Evolutionary conservation across 176 grass and related monocot species (phyloP).

Genomic region (Guadua angustifolia): DNA sequence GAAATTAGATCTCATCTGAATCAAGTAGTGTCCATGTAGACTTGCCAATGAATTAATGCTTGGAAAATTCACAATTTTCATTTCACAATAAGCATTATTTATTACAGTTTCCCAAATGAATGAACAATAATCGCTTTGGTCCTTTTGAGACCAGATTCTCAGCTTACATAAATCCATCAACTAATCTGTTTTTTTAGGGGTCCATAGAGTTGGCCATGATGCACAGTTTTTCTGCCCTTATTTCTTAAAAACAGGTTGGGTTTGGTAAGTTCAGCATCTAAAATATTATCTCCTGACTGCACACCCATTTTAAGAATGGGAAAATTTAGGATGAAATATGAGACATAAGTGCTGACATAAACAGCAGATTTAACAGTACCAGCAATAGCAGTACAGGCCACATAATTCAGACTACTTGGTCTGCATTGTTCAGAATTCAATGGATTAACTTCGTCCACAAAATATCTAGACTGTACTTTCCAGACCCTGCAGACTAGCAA

Average conservation of each 20-base stretch:
- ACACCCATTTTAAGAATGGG: slow-evolving; percentile 1
- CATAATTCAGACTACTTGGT: not conserved
- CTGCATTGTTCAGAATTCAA: not conserved
- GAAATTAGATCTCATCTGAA: not conserved
- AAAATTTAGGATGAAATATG: not conserved
- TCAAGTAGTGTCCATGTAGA: not conserved
- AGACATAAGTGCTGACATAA: not conserved
- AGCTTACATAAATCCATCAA: not conserved
- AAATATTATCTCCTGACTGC: slow-evolving; percentile 27
- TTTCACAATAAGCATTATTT: not conserved
- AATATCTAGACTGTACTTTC: slow-evolving; percentile 22
- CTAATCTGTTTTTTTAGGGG: not conserved
- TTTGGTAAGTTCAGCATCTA: slow-evolving; percentile 32
- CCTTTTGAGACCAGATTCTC: not conserved
- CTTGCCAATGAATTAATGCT: not conserved
- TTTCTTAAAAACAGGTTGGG: not conserved
- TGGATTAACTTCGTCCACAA: not conserved
- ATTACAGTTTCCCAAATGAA: not conserved
- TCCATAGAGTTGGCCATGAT: not conserved
- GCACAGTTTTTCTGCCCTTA: not conserved
- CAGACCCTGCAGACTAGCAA: slow-evolving; percentile 25
- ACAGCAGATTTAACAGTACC: not conserved
- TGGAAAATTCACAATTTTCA: not conserved
- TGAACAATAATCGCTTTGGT: not conserved
- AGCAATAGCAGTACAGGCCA: slow-evolving; percentile 3